These are phyloP conservation scores for Endoconidiophora laricicola DNA, from an alignment of 2,329 filamentous ascomycete species.

Conservation along the genomic window DNA sequence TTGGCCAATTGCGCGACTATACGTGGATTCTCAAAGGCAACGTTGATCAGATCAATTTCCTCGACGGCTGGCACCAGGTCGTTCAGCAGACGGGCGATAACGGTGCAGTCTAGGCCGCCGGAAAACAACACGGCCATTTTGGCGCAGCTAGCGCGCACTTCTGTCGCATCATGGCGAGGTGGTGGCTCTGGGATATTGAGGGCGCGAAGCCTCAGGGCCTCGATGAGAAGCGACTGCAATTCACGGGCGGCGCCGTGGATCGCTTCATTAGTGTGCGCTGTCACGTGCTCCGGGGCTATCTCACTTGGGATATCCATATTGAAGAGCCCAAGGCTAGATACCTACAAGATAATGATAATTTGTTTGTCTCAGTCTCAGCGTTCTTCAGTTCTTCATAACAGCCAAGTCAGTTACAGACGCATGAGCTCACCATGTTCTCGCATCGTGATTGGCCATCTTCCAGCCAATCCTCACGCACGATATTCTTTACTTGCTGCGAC, in stretches of 20 bases:
- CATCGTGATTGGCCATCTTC: neutral
- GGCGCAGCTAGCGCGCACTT: constrained; percentile 20
- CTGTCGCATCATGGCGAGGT: constrained; percentile 12
- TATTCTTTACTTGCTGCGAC: neutral
- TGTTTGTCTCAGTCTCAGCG: neutral
- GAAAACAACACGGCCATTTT: constrained; percentile 76
- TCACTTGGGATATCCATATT: constrained; percentile 27
- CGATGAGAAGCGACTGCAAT: neutral
- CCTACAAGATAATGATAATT: constrained; percentile 21
- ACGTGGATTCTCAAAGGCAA: constrained; percentile 89
- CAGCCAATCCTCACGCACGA: constrained; percentile 10
- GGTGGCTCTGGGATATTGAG: constrained; percentile 46
- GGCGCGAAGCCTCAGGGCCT: constrained; percentile 44
- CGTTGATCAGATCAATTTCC: constrained; percentile 76
- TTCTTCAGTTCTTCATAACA: neutral
- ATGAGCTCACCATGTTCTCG: constrained; percentile 9
- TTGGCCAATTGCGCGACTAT: constrained; percentile 39
- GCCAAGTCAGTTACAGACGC: neutral
- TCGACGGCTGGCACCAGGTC: constrained; percentile 54
- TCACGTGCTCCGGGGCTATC: too few relatives aligned
- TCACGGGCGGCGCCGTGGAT: neutral
- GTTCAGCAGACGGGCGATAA: constrained; percentile 66
- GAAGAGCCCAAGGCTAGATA: constrained; percentile 37
- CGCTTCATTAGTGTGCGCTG: constrained; percentile 11
- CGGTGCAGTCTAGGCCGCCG: constrained; percentile 81